Percentiles rank a stretch among this genome's conserved stretches.
These are phyloP conservation scores for Lagenaria siceraria DNA, from an alignment of 306 rosid species.

Conservation along the genomic window DNA sequence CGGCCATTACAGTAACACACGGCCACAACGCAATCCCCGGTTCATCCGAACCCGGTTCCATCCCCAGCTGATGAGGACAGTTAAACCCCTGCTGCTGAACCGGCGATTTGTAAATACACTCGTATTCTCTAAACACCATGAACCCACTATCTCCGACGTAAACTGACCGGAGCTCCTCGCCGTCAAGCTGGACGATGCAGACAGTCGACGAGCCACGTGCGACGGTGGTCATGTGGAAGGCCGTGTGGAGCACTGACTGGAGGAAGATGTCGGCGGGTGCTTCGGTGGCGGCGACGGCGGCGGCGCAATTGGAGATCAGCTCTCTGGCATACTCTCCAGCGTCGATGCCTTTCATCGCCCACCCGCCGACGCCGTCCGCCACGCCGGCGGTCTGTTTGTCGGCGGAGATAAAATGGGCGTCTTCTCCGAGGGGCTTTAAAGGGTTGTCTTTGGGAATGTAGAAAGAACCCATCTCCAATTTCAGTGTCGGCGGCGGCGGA, in stretches of 20 bases:
- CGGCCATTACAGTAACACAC: not conserved
- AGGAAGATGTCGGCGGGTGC: not conserved
- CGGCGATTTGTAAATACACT: not conserved
- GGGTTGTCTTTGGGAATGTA: not conserved
- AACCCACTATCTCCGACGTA: not conserved
- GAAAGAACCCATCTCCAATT: not conserved
- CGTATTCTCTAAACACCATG: not conserved
- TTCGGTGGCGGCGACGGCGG: not conserved
- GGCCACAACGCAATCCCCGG: too few relatives aligned
- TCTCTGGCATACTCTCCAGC: not conserved
- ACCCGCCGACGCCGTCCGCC: not conserved
- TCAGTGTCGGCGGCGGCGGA: not conserved
- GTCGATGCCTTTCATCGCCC: not conserved
- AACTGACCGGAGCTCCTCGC: not conserved
- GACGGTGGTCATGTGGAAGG: not conserved
- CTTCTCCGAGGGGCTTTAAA: not conserved
- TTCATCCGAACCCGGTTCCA: not conserved
- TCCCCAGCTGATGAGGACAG: constrained; percentile 6
- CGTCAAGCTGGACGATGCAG: not conserved
- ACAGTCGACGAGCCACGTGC: not conserved
- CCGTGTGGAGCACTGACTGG: not conserved
- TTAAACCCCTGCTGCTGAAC: not conserved
- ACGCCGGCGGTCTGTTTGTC: not conserved
- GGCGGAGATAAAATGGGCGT: not conserved
- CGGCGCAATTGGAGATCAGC: not conserved